Evolutionary conservation across 805 yeast genomes (phyloP), one percentile per base, ranked within the genome.

Genomic region (Yarrowia sp.): DNA sequence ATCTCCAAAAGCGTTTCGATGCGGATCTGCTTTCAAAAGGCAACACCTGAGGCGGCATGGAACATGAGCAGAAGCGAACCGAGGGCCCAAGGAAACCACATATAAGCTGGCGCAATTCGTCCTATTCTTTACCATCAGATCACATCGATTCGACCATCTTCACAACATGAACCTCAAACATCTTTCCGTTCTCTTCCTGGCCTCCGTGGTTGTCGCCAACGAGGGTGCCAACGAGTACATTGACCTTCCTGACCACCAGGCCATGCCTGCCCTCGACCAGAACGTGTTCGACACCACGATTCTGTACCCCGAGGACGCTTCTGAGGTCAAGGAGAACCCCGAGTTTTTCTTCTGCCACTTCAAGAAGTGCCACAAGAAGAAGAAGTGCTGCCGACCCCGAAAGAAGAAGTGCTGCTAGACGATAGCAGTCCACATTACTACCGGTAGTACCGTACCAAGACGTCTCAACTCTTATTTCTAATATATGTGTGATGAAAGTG

Each of bases 301-400:
- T 7, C 30, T 12, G 5, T 55, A 39, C 61, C 20, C 24, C 10
- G 61, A 39, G 24, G 61, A 55, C 15, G 46, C 46, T 15, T 8
- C 14, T 10, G 61, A 55, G 61, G 61, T 55, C 24, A 15, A 55
- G 61, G 61, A 55, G 24, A 39, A 24, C 46, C 61, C 61, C 38
- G 33, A 24, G 38, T 55, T 55, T n/a, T 55, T 55, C 20, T 39
- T 55, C 38, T 55, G 61, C 38, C 44, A 55, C 38, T 2, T 39
- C 15, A 55, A 55, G 43, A 55, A 55, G 61, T 55, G 61, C 46
- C 24, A 5, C 34, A 39, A 24, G 46, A 39, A 24, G 46, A 55
- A 55, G 33, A 55, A 55, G 61, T 39, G 46, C 30, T 39, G 61
- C 61, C 1, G 19, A 36, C 40, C 50, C 34, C 19, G n/a, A n/a